Base-by-base conservation (phyloP, 495 filamentous ascomycete genomes). In the Trichoderma gamsii region DNA sequence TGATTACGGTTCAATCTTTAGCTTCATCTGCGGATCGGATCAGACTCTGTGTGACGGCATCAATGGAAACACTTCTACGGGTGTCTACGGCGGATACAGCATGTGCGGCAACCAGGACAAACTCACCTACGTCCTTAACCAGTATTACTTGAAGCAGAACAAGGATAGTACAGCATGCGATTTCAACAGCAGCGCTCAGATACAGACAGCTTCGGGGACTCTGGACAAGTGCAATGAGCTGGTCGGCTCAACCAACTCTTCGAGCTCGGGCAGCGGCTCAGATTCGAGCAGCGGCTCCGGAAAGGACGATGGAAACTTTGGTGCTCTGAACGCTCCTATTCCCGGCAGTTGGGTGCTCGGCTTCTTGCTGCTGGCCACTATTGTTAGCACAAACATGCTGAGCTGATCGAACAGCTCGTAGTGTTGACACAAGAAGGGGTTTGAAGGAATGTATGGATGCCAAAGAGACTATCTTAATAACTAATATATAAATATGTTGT, bases 11-110 rank as follows among this genome's bases (percentile, higher is more conserved):
- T 77, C 79, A 1, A 84, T 96, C 51, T 96, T 98, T 78, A 82
- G 79, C 72, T 83, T 80, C 66, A 83, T 97, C 73, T 99, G 95
- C 78, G 83, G 77, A 35, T 79, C 83, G 68, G 80, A 83, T 67
- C 66, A 64, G 9, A 72, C 72, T 38, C 73, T 76, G 1, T 97
- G 95, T 79, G 77, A 76, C 11, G 93, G 92, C 51, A 89, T 98
- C 75, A 76, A 76, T 52, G 79, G 83, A 70, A 91, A 97, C 76
- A 84, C 81, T 16, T 86, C 85, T 59, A 86, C 83, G 25, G 95
- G 92, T 64, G 80, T 79, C 25, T 99, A 96, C 75, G 95, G 95
- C 64, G 87, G 91, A 5, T 98, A 92, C 81, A 86, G 88, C 77
- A 96, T 97, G 91, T 99, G 95, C 83, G 84, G 83, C 71, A 69